Evolutionary conservation across 495 filamentous ascomycete genomes (phyloP).

Genomic region (Aspergillus ellipticus): DNA sequence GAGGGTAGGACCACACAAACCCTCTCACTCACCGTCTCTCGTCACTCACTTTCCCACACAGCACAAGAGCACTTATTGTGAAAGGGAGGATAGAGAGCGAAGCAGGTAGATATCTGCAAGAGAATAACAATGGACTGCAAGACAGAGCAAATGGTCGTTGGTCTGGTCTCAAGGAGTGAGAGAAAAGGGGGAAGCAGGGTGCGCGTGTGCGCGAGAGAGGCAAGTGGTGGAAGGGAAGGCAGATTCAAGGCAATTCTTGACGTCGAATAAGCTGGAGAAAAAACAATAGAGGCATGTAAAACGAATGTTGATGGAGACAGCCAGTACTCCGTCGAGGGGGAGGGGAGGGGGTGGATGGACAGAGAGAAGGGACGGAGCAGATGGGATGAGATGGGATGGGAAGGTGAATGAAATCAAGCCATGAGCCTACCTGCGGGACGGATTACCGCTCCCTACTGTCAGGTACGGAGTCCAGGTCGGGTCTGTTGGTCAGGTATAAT

Average conservation of each 20-base stretch:
- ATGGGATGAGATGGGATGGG: neutral
- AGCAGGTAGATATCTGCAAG: neutral
- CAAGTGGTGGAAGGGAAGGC: too few species aligned
- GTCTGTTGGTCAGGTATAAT: too few species aligned
- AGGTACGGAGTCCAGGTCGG: too few species aligned
- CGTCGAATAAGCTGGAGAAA: neutral
- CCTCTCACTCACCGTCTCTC: neutral
- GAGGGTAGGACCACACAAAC: neutral
- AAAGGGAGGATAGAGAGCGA: too few species aligned
- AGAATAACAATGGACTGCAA: neutral
- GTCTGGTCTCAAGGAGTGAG: too few species aligned
- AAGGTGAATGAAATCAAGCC: neutral
- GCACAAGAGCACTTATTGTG: neutral
- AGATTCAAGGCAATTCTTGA: conserved; percentile 1
- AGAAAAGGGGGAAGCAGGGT: too few species aligned
- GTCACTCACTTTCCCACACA: neutral
- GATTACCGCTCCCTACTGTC: too few species aligned
- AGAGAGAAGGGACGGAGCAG: neutral
- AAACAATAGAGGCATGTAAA: neutral
- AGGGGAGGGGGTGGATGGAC: neutral
- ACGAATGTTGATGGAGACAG: conserved; percentile 9
- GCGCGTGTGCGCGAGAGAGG: neutral
- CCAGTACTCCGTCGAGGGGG: neutral
- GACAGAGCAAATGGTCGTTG: too few species aligned
- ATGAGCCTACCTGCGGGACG: neutral